Base-by-base conservation (phyloP, 1,284 basidiomycete genomes). In the Trichosporon sp. region DNA sequence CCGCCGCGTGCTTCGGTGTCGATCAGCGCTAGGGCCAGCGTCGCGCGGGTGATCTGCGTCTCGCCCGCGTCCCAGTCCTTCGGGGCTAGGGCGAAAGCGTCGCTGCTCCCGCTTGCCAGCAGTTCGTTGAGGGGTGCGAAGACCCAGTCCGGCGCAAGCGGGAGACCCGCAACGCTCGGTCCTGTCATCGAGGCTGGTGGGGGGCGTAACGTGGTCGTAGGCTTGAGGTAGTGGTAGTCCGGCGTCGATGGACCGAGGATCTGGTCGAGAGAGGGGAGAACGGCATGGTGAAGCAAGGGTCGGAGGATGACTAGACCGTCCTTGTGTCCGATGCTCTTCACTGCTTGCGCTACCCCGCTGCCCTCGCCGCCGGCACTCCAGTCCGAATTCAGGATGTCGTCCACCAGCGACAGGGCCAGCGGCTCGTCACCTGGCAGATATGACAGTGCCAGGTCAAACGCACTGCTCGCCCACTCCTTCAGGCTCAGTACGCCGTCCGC, bases 51-150 rank as follows among this genome's bases (percentile, higher is more conserved):
- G 13, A 97, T 82, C 31, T 95, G 89, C 13, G 86, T 82, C 78
- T 97, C 94, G 19, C 86, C 88, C 0, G 87, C 86, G 73, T 89
- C 84, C 93, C 93, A 96, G 5, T 85, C 83, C 0, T 80, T 70
- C 1, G 92, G 91, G 1, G 91, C 81, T 44, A 76, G 77, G 57
- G 85, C 84, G 78, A 94, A 88, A 1, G 90, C 88, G 0, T 84
- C 79, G 0, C 91, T 91, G 9, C 86, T 85, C 4, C 88, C 88
- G 0, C 90, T 92, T 7, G 88, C 86, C 14, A 97, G 82, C 7
- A 98, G 85, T 70, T 95, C 90, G 71, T 92, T 86, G 5, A 97
- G 78, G 0, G 92, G 86, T 0, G 83, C 79, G 61, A 90, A 82
- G 1, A 86, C 78, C 91, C 93, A 97, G 73, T 92, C 89, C 4